A percentile compares a stretch with the other conserved stretches of the same genome.
phyloP scores from a whole-genome alignment of 208 protist species.

The Acanthamoeba rhysodes region DNA sequence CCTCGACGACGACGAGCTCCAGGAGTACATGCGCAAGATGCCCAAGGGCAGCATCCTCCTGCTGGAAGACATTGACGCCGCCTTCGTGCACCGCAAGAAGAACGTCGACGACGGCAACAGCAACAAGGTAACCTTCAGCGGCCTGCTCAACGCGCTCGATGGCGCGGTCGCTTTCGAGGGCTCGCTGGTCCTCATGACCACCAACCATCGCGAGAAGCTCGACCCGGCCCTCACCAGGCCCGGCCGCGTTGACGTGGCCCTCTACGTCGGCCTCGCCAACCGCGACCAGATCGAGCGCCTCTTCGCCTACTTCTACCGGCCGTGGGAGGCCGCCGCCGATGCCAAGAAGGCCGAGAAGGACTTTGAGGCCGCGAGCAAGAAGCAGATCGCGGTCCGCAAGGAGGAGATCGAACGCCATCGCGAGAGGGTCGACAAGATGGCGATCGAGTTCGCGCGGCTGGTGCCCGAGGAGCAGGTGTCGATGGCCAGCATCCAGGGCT shows the following conservation, averaged over 20 bases:
- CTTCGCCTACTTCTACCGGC: background rate
- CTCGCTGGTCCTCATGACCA: conserved; percentile 97
- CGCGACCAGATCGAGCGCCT: conserved; percentile 84
- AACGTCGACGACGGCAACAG: conserved; percentile 93
- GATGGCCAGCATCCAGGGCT: conserved; percentile 22
- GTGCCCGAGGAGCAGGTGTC: background rate
- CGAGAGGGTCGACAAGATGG: background rate
- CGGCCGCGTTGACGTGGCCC: conserved; percentile 93
- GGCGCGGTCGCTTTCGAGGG: conserved; percentile 92
- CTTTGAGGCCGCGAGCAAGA: no score
- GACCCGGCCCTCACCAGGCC: conserved; percentile 89
- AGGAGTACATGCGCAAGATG: background rate
- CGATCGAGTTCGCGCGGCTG: background rate
- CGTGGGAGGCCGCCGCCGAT: background rate
- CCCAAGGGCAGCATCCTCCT: no score
- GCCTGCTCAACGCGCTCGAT: no score
- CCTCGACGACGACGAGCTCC: background rate
- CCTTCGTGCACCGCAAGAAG: conserved; percentile 90
- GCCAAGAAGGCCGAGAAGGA: background rate
- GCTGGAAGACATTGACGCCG: conserved; percentile 91
- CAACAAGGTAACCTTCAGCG: no score
- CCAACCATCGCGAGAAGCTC: conserved; percentile 96
- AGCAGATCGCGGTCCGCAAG: no score
- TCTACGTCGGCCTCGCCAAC: conserved; percentile 86
- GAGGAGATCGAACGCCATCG: background rate